Conservation (phyloP, 2,329 filamentous ascomycete species). For the Pyrenophora seminiperda region DNA sequence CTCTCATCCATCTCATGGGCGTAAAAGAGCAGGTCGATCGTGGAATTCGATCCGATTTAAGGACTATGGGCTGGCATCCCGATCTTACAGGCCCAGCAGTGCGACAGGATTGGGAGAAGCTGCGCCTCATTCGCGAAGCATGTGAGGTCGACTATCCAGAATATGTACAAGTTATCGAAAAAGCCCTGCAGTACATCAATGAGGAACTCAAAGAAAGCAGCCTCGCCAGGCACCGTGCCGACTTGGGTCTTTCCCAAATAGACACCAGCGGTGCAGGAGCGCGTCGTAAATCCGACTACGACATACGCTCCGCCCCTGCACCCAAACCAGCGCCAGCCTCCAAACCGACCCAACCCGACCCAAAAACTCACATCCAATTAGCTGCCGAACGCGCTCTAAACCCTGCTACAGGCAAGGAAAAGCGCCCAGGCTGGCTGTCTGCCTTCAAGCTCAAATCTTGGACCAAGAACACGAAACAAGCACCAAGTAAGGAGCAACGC, state of each 20-base stretch:
- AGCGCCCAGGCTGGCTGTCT: constrained; percentile 37
- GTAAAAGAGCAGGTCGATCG: constrained; percentile 53
- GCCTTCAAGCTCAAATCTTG: constrained; percentile 40
- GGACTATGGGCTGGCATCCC: constrained; percentile 56
- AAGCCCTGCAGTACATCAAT: constrained; percentile 52
- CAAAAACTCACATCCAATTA: constrained; percentile 31
- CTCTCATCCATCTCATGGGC: constrained; percentile 51
- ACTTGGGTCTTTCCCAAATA: constrained; percentile 18
- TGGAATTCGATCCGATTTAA: constrained; percentile 53
- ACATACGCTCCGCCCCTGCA: constrained; percentile 18
- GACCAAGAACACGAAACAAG: constrained; percentile 28
- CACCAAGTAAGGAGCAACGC: constrained; percentile 20
- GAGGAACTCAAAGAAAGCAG: constrained; percentile 39
- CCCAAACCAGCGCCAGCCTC: neutral
- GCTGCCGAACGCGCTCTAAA: constrained; percentile 27
- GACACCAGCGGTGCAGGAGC: constrained; percentile 14
- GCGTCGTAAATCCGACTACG: constrained; percentile 33
- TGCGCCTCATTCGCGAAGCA: constrained; percentile 52
- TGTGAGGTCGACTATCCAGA: constrained; percentile 52
- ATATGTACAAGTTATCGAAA: constrained; percentile 50
- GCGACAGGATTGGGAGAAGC: constrained; percentile 47
- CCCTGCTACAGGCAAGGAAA: constrained; percentile 30
- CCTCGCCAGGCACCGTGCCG: constrained; percentile 26
- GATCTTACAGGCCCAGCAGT: constrained; percentile 46
- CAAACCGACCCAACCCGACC: constrained; percentile 1